phyloP scores from a whole-genome alignment of 2,329 filamentous ascomycete species.

The Elsinoe fawcettii region DNA sequence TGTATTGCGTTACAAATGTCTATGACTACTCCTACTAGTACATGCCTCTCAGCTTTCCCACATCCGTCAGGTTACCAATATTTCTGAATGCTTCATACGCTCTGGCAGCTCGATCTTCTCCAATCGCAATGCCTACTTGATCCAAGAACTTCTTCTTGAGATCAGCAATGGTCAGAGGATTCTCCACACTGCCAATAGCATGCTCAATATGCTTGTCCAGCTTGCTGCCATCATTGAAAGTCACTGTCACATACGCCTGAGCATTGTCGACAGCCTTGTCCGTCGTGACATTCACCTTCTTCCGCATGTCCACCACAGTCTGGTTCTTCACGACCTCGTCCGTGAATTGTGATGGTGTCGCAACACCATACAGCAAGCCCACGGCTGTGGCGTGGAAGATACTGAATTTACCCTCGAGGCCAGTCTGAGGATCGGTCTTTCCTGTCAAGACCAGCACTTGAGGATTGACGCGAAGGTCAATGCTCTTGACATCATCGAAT shows the following conservation, averaged over 20 bases:
- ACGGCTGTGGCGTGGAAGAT: conserved; percentile 49
- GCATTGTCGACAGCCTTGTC: conserved; percentile 37
- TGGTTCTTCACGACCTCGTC: conserved; percentile 39
- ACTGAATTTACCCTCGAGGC: conserved; percentile 48
- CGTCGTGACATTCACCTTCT: conserved; percentile 38
- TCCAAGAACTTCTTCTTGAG: conserved; percentile 45
- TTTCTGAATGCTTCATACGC: conserved; percentile 5
- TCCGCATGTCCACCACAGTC: conserved; percentile 37
- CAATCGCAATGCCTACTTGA: conserved; percentile 26
- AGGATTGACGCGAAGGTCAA: conserved; percentile 43
- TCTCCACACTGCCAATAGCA: conserved; percentile 44
- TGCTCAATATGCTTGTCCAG: conserved; percentile 42
- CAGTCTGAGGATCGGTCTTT: conserved; percentile 43
- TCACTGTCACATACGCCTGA: conserved; percentile 35
- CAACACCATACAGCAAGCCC: conserved; percentile 44
- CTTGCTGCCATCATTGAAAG: conserved; percentile 31
- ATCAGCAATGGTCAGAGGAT: conserved; percentile 41
- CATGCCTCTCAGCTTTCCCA: conserved; percentile 1
- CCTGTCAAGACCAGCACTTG: conserved; percentile 47
- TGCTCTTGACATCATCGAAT: conserved; percentile 31
- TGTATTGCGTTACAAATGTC: neutral
- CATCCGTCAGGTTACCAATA: conserved; percentile 9
- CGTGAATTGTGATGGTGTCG: conserved; percentile 45
- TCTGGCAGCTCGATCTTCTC: neutral
- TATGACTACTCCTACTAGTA: neutral